Percentiles rank a stretch among this genome's conserved stretches.
phyloP scores from a whole-genome alignment of 768 basidiomycete species.

The Leccinum olivaceopallidum region DNA sequence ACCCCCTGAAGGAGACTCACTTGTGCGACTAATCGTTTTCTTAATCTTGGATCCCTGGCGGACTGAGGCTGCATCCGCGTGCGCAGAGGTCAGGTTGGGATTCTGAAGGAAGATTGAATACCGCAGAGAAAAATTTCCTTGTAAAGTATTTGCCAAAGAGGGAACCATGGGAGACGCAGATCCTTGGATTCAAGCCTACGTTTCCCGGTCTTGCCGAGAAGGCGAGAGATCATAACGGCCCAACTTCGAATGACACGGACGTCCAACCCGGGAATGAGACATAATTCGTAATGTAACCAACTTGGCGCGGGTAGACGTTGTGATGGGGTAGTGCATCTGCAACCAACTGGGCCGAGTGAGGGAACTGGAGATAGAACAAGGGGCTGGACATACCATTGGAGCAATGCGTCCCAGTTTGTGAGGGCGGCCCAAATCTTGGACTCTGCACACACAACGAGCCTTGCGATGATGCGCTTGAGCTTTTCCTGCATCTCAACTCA shows the following conservation, averaged over 20 bases:
- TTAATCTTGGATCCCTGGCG: conserved; percentile 62
- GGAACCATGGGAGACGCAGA: conserved; percentile 69
- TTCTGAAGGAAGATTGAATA: conserved; percentile 40
- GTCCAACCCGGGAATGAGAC: conserved; percentile 74
- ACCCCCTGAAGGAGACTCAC: conserved; percentile 34
- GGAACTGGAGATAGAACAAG: background rate
- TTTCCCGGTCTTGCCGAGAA: conserved; percentile 67
- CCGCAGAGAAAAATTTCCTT: conserved; percentile 62
- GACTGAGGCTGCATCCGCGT: conserved; percentile 66
- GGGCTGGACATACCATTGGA: conserved; percentile 61
- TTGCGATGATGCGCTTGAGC: conserved; percentile 68
- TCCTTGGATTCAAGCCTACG: conserved; percentile 69
- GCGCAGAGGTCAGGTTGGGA: conserved; percentile 61
- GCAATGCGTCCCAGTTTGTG: conserved; percentile 75
- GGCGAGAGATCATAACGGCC: conserved; percentile 76
- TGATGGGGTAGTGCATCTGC: conserved; percentile 77
- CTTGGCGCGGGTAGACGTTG: conserved; percentile 65
- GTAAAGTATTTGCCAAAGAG: conserved; percentile 73
- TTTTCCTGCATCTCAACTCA: conserved; percentile 57
- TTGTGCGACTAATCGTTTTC: conserved; percentile 64
- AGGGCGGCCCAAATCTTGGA: conserved; percentile 74
- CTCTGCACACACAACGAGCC: conserved; percentile 69
- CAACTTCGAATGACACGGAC: conserved; percentile 69
- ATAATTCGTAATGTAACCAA: conserved; percentile 74
- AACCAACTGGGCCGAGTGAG: conserved; percentile 60